Evolutionary conservation across 2,329 filamentous ascomycete genomes (phyloP).

Genomic region (Cladosporium sp.): DNA sequence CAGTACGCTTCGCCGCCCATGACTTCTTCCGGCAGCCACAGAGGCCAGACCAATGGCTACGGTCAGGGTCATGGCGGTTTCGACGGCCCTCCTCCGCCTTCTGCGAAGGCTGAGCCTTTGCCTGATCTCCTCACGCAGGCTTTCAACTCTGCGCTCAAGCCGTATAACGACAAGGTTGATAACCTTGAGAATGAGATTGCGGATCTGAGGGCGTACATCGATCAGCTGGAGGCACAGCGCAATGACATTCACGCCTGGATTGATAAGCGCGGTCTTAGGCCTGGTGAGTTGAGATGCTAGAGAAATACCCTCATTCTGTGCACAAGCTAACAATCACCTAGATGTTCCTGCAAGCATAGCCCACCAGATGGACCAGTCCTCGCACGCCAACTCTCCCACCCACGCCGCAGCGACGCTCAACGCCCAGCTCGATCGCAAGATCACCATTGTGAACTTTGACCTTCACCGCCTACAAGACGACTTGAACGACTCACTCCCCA

Average conservation of each 20-base stretch:
- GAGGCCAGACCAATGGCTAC: conserved; percentile 27
- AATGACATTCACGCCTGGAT: conserved; percentile 58
- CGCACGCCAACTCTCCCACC: conserved; percentile 40
- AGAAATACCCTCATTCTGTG: too few species aligned
- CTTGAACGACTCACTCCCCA: conserved; percentile 56
- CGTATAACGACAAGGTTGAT: conserved; percentile 57
- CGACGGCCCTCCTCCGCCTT: conserved; percentile 25
- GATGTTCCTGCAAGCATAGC: conserved; percentile 56
- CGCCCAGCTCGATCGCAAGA: conserved; percentile 60
- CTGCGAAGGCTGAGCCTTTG: conserved; percentile 43
- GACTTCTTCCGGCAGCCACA: conserved; percentile 20
- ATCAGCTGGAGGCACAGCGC: conserved; percentile 54
- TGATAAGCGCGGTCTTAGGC: conserved; percentile 56
- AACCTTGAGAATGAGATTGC: conserved; percentile 54
- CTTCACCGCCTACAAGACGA: conserved; percentile 59
- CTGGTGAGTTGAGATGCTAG: conserved; percentile 43
- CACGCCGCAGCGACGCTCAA: conserved; percentile 55
- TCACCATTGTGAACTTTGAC: conserved; percentile 60
- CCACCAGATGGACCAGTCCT: conserved; percentile 54
- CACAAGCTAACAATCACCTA: conserved; percentile 30
- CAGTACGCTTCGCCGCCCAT: conserved; percentile 28
- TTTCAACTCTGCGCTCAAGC: conserved; percentile 56
- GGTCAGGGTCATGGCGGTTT: conserved; percentile 26
- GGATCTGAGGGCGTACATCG: conserved; percentile 53
- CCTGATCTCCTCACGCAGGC: conserved; percentile 55